A percentile compares a stretch with the other conserved stretches of the same genome.
These are phyloP conservation scores for Amphirosellinia nigrospora DNA, from an alignment of 495 filamentous ascomycete genomes.

Conservation along the genomic window DNA sequence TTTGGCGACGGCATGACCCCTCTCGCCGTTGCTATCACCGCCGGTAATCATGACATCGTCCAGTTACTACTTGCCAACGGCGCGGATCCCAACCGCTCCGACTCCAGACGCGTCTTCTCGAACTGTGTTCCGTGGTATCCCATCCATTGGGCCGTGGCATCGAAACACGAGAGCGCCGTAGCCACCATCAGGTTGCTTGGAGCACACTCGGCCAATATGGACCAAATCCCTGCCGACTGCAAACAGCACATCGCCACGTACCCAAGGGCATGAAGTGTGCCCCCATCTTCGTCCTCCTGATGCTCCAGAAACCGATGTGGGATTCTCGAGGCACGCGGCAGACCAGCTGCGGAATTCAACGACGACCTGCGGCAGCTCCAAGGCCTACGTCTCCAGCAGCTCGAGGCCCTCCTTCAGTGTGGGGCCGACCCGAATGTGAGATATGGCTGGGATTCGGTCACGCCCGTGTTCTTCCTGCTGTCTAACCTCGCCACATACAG, in stretches of 20 bases:
- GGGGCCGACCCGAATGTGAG: not conserved
- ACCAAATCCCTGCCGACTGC: not conserved
- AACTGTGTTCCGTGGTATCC: not conserved
- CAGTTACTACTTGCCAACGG: conserved; percentile 14
- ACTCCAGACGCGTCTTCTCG: not conserved
- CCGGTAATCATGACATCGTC: not conserved
- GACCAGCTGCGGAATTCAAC: conserved; percentile 7
- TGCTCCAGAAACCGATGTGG: conserved; percentile 4
- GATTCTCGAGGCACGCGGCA: not conserved
- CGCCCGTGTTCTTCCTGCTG: conserved; percentile 13
- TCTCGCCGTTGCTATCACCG: conserved; percentile 2
- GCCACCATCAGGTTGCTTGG: conserved; percentile 3
- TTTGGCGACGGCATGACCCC: conserved; percentile 10
- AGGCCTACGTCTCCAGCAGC: conserved; percentile 3
- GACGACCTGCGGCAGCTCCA: conserved; percentile 1
- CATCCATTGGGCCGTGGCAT: conserved; percentile 20
- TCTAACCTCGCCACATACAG: not conserved
- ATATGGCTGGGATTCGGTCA: not conserved
- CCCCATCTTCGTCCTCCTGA: conserved; percentile 14
- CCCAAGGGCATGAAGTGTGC: not conserved
- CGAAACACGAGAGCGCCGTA: conserved; percentile 1
- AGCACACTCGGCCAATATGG: conserved; percentile 3
- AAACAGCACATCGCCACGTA: not conserved
- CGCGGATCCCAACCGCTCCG: conserved; percentile 6
- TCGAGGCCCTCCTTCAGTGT: conserved; percentile 7